Evolutionary conservation across 805 yeast species (phyloP).

Genomic region (Candida broadrunensis): DNA sequence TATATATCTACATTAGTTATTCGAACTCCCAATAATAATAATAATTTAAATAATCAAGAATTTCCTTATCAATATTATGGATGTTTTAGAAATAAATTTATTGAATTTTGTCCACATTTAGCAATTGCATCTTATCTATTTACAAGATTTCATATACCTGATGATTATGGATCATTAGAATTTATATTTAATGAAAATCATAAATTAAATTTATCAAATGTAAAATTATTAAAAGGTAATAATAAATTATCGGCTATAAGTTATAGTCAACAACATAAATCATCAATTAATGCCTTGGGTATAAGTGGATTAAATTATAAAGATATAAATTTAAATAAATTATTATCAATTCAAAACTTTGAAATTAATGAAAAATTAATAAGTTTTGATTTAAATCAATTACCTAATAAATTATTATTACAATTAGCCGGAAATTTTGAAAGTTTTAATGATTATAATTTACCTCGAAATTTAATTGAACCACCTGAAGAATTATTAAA

Average conservation of each 20-base stretch:
- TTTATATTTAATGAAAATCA: constrained; percentile 4
- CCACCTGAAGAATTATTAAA: constrained; percentile 23
- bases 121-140: constrained; percentile 26
- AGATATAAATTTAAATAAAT: constrained; percentile 16
- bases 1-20: constrained; percentile 5
- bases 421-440: constrained; percentile 20
- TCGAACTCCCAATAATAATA: not conserved
- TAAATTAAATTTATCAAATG: constrained; percentile 10
- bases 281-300: constrained; percentile 17
- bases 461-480: constrained; percentile 15
- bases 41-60: constrained; percentile 7
- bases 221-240: constrained; percentile 22
- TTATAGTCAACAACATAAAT: constrained; percentile 25
- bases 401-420: constrained; percentile 12
- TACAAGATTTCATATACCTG: constrained; percentile 25
- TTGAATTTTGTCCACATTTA: constrained; percentile 25
- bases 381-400: constrained; percentile 6
- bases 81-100: constrained; percentile 18
- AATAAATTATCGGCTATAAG: constrained; percentile 19
- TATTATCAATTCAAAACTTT: constrained; percentile 14
- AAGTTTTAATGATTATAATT: constrained; percentile 11
- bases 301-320: constrained; percentile 15
- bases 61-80: constrained; percentile 12
- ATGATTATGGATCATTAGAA: constrained; percentile 12
- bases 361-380: constrained; percentile 9